Evolutionary conservation across 768 basidiomycete genomes (phyloP), one percentile per base, ranked within the genome.

Genomic region (Boletus rex-veris): DNA sequence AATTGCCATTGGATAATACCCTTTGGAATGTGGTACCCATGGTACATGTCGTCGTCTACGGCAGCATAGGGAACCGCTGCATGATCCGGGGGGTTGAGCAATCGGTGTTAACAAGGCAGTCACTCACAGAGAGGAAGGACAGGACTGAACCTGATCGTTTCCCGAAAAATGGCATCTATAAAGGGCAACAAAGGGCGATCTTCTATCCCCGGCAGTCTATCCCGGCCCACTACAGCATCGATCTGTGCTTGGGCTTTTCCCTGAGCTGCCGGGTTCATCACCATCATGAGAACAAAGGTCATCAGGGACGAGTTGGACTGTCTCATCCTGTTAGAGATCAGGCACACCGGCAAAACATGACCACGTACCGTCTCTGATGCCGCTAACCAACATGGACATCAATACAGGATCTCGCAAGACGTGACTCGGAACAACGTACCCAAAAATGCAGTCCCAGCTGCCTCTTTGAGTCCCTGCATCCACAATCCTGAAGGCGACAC

Each of bases 1-100:
- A 21, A 5, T 16, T 19, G 9, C 2, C 0, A 1, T 14, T 0
- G 7, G 26, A 6, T 15, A 45, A 14, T n/a, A 60, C 59, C 59
- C 52, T 74, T 73, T 7, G 82, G 82, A 45, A 84, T 84, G 6
- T 76, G 64, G 50, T 77, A 78, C 12, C 75, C 73, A 30, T 64
- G 58, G n/a, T 43, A 43, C 42, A 9, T 16, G 42, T 43, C 42
- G 14, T 43, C 42, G 7, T 28, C 8, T 24, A 41, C 4, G 40
- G 40, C 14, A 41, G 40, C 10, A 41, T 41, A 12, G 12, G 40
- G 40, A 24, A 41, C 1, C 14, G 40, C 12, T 41, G 40, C 21
- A 24, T 10, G 21, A 15, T 41, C 6, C 5, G 14, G 12, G 11
- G 19, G 5, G 41, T 11, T 26, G 5, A 42, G 18, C 9, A 12